These are phyloP conservation scores for Verticillium tricorpus DNA, from an alignment of 2,329 filamentous ascomycete species.

Conservation along the genomic window DNA sequence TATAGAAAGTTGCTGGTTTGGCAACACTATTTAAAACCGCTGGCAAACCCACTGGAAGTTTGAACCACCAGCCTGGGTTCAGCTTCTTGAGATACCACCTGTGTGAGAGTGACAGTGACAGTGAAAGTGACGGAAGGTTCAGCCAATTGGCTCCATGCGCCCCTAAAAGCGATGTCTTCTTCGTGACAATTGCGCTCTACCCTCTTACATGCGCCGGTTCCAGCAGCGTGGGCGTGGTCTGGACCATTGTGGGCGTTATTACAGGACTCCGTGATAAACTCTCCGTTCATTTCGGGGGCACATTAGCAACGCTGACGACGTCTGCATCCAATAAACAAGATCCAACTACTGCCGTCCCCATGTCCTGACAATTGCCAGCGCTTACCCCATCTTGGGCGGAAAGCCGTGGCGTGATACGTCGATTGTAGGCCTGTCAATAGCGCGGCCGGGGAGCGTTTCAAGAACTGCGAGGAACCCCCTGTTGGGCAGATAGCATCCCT, in stretches of 20 bases:
- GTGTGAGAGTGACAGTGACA: too few relatives aligned
- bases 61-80: too few relatives aligned
- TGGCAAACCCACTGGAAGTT: too few relatives aligned
- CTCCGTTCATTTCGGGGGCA: neutral
- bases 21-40: slow-evolving; percentile 12
- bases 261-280: neutral
- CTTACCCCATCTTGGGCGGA: neutral
- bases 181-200: too few relatives aligned
- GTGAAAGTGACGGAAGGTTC: too few relatives aligned
- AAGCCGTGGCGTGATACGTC: neutral
- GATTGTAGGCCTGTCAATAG: neutral
- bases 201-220: neutral
- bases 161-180: too few relatives aligned
- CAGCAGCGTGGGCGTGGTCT: neutral
- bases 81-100: too few relatives aligned
- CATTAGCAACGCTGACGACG: neutral
- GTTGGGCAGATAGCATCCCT: neutral
- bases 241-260: neutral
- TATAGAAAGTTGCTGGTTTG: too few relatives aligned
- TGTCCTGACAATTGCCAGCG: neutral
- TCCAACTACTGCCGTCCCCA: neutral
- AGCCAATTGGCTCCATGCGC: too few relatives aligned
- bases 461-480: neutral
- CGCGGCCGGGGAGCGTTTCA: neutral
- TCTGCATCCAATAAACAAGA: neutral